Base-by-base conservation (phyloP, 2,329 filamentous ascomycete genomes). In the Esteya vermicola region DNA sequence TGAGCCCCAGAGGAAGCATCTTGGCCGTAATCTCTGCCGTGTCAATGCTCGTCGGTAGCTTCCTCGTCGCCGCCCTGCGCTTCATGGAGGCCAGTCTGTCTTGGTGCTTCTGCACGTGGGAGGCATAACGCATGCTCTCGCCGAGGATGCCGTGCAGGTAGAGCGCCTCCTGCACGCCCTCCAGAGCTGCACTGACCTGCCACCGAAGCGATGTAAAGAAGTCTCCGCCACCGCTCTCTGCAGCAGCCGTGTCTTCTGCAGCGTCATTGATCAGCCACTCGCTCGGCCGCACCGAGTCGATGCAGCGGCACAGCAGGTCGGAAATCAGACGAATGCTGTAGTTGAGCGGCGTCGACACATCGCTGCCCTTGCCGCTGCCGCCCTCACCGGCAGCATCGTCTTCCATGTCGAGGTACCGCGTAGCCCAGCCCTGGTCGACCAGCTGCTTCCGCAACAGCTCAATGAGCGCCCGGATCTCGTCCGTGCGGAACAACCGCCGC, bases 351-450 rank as follows among this genome's bases (percentile, higher is more conserved):
- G 65, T 61, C 13, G 62, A 57, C 55, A 8, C 57, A 13, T 57
- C 51, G 30, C 71, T 49, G 16, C 47, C 43, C 12, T 43, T 23
- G 12, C 31, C 27, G 25, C 12, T 60, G 14, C 60, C 54, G 18
- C 58, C 54, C 6, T 73, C 52, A 7, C 49, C 49, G 10, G 33
- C 32, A 5, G 18, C 32, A 2, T 23, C 65, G 23, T 63, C 57
- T 14, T 69, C 67, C 10, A 62, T 57, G 49, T 82, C 79, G 28
- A 82, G 60, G 55, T 86, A 85, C 19, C 73, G 68, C 16, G 75
- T 72, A 1, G 80, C 85, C 83, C 83, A 89, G 25, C 78, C 78
- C 42, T 82, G 82, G 47, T 77, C 74, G 38, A 78, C 73, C 34
- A 89, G 67, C 58, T 88, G 81, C 47, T 80, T 68, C 41, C 82